Conservation (phyloP, 345 rosid genomes). For the sweet orange (Citrus sinensis) region DNA sequence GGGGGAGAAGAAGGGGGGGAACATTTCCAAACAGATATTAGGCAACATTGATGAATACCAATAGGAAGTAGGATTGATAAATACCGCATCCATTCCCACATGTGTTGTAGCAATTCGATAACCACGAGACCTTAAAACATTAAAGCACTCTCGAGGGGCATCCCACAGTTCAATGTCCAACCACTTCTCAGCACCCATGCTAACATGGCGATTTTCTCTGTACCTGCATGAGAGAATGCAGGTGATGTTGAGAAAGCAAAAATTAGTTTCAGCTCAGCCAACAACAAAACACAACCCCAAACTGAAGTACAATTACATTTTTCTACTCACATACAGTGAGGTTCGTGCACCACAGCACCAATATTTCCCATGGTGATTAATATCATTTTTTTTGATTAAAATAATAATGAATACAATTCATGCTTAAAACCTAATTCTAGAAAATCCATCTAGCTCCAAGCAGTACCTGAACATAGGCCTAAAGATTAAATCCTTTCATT, state of each 20-base stretch:
- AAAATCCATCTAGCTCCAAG: background rate
- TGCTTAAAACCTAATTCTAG: no score
- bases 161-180: conserved; percentile 96
- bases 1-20: no score
- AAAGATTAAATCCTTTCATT: background rate
- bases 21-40: background rate
- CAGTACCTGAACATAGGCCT: background rate
- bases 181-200: conserved; percentile 99
- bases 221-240: conserved; percentile 44
- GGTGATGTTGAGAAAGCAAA: background rate
- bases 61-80: conserved; percentile 11
- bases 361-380: background rate
- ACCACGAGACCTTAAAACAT: conserved; percentile 69
- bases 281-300: background rate
- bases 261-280: background rate
- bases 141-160: conserved; percentile 65
- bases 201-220: conserved; percentile 84
- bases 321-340: background rate
- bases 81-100: conserved; percentile 82
- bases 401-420: no score
- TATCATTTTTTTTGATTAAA: background rate
- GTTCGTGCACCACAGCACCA: background rate
- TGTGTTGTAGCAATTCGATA: conserved; percentile 86
- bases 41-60: background rate
- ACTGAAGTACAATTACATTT: background rate